Conservation (phyloP, 495 filamentous ascomycete genomes). For the Penicillium waksmanii region DNA sequence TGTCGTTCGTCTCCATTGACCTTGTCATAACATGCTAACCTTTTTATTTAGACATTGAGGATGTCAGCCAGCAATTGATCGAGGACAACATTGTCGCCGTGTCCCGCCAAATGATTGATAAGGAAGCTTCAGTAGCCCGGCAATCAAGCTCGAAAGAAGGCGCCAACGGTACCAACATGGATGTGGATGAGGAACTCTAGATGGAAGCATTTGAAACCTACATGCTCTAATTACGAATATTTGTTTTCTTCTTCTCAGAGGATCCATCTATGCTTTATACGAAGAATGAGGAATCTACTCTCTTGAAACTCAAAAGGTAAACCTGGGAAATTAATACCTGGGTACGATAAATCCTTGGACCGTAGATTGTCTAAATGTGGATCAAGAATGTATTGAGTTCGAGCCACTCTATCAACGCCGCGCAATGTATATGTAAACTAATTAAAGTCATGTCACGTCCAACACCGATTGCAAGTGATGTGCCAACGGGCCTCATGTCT, state of each 20-base stretch:
- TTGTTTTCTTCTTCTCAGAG: slow-evolving; percentile 11
- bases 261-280: background rate
- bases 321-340: too few species aligned
- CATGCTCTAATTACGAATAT: slow-evolving; percentile 30
- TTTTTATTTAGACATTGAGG: slow-evolving; percentile 71
- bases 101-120: slow-evolving; percentile 98
- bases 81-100: slow-evolving; percentile 99
- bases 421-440: slow-evolving; percentile 21
- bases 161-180: slow-evolving; percentile 59
- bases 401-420: slow-evolving; percentile 14
- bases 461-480: background rate
- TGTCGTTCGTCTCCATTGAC: slow-evolving; percentile 10
- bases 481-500: slow-evolving; percentile 12
- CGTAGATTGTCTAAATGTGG: background rate
- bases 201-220: slow-evolving; percentile 28
- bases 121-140: slow-evolving; percentile 79
- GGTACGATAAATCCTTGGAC: background rate
- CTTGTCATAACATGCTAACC: slow-evolving; percentile 26
- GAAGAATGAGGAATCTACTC: background rate
- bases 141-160: slow-evolving; percentile 53
- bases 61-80: slow-evolving; percentile 92
- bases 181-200: slow-evolving; percentile 63
- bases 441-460: slow-evolving; percentile 19
- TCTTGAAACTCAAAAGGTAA: background rate
- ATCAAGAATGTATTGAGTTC: background rate